Conservation (phyloP, 2,329 filamentous ascomycete genomes). For the Pestalotiopsis fici region DNA sequence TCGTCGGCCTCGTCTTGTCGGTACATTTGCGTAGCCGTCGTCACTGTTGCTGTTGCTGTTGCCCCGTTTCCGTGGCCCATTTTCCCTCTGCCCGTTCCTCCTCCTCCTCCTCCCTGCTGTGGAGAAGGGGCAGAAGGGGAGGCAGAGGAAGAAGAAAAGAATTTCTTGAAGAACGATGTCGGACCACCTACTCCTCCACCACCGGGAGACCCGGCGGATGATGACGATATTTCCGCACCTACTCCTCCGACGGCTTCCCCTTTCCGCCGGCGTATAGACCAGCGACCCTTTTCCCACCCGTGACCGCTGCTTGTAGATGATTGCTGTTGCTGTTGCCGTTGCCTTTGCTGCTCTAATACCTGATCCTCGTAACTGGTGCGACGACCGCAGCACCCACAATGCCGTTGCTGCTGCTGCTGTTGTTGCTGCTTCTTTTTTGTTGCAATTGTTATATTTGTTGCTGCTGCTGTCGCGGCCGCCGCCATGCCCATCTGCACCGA, state of each 20-base stretch:
- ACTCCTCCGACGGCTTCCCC: not conserved
- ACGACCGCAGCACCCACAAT: not conserved
- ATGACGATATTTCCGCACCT: not conserved
- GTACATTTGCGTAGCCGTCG: constrained; percentile 17
- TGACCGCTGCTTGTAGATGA: not conserved
- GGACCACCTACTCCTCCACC: not conserved
- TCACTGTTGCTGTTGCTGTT: not conserved
- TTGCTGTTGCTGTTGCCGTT: not conserved
- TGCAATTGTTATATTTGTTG: not conserved
- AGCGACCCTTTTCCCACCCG: not conserved
- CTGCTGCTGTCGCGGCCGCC: not conserved
- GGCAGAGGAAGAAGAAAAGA: not conserved
- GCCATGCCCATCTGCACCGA: constrained; percentile 1
- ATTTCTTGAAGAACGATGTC: not conserved
- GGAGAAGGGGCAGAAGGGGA: not conserved
- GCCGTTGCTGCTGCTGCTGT: not conserved
- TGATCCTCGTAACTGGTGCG: not conserved
- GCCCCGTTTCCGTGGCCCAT: no score
- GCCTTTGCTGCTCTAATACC: not conserved
- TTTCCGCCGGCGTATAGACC: not conserved
- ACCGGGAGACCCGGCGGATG: not conserved
- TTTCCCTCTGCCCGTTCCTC: no score
- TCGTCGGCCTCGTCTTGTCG: constrained; percentile 1
- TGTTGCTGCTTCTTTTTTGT: not conserved
- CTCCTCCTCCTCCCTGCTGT: no score